A percentile compares a stretch with the other conserved stretches of the same genome.
phyloP scores from a whole-genome alignment of 148 eudicot species.

The Vaccinium corymbosum region DNA sequence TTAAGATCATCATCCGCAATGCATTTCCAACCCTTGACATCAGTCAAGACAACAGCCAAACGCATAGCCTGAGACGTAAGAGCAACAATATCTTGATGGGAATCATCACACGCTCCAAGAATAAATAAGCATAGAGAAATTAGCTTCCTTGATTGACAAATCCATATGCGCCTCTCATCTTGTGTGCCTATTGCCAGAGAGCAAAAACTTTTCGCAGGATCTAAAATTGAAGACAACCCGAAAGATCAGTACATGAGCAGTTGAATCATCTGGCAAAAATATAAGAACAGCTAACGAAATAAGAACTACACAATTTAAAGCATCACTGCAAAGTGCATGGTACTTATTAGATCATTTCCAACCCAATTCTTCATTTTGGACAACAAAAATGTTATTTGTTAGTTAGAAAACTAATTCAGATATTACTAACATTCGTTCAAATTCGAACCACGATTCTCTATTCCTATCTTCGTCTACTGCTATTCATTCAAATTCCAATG shows the following conservation, averaged over 20 bases:
- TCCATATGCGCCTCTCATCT: conserved; percentile 67
- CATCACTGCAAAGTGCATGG: background rate
- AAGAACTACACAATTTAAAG: background rate
- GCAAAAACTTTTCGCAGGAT: conserved; percentile 60
- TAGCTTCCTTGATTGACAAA: conserved; percentile 70
- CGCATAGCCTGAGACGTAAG: conserved; percentile 71
- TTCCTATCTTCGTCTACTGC: background rate
- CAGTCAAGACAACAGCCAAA: conserved; percentile 68
- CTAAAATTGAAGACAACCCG: conserved; percentile 37
- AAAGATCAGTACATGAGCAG: conserved; percentile 7
- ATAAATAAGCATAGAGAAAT: conserved; percentile 62
- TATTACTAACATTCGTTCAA: too few species aligned
- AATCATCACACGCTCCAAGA: conserved; percentile 53
- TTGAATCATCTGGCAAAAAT: conserved; percentile 10
- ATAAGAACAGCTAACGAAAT: background rate
- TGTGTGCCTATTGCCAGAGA: conserved; percentile 56
- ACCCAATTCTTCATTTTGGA: background rate
- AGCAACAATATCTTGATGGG: conserved; percentile 42
- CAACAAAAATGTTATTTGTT: background rate
- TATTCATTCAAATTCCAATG: background rate
- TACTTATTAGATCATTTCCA: background rate
- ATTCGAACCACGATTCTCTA: too few species aligned
- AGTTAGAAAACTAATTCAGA: too few species aligned
- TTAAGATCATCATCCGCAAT: conserved; percentile 35
- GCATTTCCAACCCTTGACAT: conserved; percentile 73